Percentiles rank a stretch among this genome's conserved stretches.
These are phyloP conservation scores for Aureobasidium sp. DNA, from an alignment of 2,329 filamentous ascomycete genomes.

Conservation along the genomic window DNA sequence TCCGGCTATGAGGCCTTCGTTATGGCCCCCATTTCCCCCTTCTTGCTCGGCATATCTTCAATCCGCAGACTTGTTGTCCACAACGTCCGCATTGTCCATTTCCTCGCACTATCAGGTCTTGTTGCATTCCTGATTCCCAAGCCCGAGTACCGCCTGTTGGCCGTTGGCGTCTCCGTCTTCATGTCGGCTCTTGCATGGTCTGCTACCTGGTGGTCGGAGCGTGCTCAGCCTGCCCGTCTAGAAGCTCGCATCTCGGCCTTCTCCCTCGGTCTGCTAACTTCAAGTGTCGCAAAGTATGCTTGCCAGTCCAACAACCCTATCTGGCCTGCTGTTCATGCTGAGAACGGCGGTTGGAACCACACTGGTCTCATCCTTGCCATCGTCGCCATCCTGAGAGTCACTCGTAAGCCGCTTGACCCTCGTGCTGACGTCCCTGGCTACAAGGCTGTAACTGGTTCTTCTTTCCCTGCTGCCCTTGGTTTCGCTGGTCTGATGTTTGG, in stretches of 20 bases:
- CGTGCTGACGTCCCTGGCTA: constrained; percentile 1
- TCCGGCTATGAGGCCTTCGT: constrained; percentile 90
- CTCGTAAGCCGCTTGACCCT: constrained; percentile 9
- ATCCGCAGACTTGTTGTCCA: constrained; percentile 59
- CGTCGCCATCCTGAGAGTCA: constrained; percentile 48
- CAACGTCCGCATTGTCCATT: constrained; percentile 58
- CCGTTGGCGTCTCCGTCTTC: constrained; percentile 70
- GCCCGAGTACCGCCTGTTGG: constrained; percentile 68
- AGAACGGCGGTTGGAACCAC: constrained; percentile 89
- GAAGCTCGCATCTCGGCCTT: constrained; percentile 77
- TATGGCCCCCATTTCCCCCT: constrained; percentile 72
- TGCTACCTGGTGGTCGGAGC: constrained; percentile 71
- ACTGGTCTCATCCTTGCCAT: constrained; percentile 68
- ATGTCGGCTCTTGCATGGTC: constrained; percentile 79
- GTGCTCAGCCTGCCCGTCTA: constrained; percentile 62
- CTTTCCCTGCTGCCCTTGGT: constrained; percentile 64
- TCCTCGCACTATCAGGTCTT: constrained; percentile 79
- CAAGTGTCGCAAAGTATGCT: constrained; percentile 83
- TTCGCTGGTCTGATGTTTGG: constrained; percentile 79
- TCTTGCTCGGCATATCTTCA: constrained; percentile 63
- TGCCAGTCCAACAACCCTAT: constrained; percentile 93
- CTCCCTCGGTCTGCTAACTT: constrained; percentile 72
- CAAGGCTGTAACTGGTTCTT: constrained; percentile 44
- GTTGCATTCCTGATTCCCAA: constrained; percentile 67
- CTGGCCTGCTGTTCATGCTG: constrained; percentile 86